Conservation (phyloP, 2,329 filamentous ascomycete species). For the Penicillium sp. region DNA sequence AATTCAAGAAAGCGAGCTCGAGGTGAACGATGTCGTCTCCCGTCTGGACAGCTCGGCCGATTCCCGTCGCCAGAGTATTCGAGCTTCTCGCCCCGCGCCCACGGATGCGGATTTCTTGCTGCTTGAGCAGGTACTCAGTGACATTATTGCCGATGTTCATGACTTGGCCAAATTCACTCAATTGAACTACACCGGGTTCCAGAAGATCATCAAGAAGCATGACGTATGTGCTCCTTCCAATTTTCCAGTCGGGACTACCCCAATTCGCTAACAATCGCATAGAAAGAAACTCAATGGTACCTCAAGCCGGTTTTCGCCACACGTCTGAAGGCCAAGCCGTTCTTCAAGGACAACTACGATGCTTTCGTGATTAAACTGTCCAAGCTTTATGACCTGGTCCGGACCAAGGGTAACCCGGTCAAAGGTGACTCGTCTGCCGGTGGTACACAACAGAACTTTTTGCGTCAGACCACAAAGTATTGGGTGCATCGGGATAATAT, state of each 20-base stretch:
- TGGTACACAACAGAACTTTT: constrained; percentile 89
- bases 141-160: constrained; percentile 97
- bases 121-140: constrained; percentile 90
- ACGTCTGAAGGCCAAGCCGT: constrained; percentile 90
- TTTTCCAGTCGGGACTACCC: neutral
- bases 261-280: constrained; percentile 10
- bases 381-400: constrained; percentile 89
- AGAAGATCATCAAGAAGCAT: constrained; percentile 99
- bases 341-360: constrained; percentile 99
- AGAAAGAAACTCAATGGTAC: constrained; percentile 95
- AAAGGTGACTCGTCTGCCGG: constrained; percentile 91
- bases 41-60: constrained; percentile 62
- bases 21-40: constrained; percentile 83
- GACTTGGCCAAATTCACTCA: constrained; percentile 98
- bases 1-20: constrained; percentile 82
- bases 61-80: constrained; percentile 32
- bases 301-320: constrained; percentile 95
- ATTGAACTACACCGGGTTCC: constrained; percentile 97
- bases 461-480: constrained; percentile 97
- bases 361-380: constrained; percentile 92
- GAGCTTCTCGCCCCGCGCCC: constrained; percentile 45
- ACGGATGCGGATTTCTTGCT: constrained; percentile 91
- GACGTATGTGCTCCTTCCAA: constrained; percentile 61
- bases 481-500: constrained; percentile 99
- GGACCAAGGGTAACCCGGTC: constrained; percentile 86